Conservation (phyloP, 2,329 filamentous ascomycete species). For the Hypoxylon sp. region DNA sequence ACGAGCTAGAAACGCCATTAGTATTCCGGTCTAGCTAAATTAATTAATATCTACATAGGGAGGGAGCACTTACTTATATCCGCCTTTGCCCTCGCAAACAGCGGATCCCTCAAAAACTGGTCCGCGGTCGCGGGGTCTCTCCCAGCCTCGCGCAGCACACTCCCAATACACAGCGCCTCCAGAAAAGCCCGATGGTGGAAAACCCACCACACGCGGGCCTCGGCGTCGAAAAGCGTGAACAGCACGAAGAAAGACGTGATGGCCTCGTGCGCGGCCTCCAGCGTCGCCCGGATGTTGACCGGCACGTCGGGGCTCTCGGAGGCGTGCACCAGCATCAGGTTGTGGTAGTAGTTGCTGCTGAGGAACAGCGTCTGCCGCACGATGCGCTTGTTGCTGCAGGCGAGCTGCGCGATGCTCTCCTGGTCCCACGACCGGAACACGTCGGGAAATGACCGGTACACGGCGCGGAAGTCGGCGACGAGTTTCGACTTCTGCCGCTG, state of each 20-base stretch:
- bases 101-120: slow-evolving; percentile 65
- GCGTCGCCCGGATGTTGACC: slow-evolving; percentile 76
- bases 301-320: slow-evolving; percentile 76
- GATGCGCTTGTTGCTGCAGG: slow-evolving; percentile 73
- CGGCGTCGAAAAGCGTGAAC: slow-evolving; percentile 76
- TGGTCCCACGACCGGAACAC: slow-evolving; percentile 78
- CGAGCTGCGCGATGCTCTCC: slow-evolving; percentile 70
- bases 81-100: slow-evolving; percentile 71
- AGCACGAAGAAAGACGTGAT: slow-evolving; percentile 82
- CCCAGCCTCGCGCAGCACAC: slow-evolving; percentile 68
- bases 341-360: slow-evolving; percentile 87
- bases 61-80: slow-evolving; percentile 70
- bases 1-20: slow-evolving; percentile 59
- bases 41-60: slow-evolving; percentile 11
- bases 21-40: slow-evolving; percentile 2
- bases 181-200: slow-evolving; percentile 86
- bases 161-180: slow-evolving; percentile 79
- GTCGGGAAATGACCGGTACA: slow-evolving; percentile 81
- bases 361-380: slow-evolving; percentile 83
- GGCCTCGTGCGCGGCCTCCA: slow-evolving; percentile 83
- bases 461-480: slow-evolving; percentile 76
- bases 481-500: slow-evolving; percentile 78
- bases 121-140: slow-evolving; percentile 64
- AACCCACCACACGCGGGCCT: slow-evolving; percentile 87
- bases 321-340: slow-evolving; percentile 83